phyloP scores from a whole-genome alignment of 2,329 filamentous ascomycete genomes.

The Sordariomycetes sp. region DNA sequence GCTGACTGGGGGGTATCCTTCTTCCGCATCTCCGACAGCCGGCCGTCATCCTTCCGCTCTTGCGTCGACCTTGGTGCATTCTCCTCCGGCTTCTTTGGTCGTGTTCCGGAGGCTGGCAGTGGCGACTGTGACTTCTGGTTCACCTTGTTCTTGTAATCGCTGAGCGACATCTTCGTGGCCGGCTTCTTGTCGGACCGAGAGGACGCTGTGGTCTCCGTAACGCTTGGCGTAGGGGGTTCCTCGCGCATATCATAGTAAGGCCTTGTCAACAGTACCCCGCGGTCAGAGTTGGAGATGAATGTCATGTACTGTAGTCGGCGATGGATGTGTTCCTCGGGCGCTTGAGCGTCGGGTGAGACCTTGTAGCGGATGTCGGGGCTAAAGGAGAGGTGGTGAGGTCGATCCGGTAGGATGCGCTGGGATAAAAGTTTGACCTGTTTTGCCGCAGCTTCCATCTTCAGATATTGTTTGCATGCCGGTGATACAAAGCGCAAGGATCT shows the following conservation, averaged over 20 bases:
- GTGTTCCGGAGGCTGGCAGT: conserved; percentile 22
- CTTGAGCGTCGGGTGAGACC: conserved; percentile 27
- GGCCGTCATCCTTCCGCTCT: not conserved
- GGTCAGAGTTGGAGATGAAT: conserved; percentile 45
- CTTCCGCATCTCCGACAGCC: not conserved
- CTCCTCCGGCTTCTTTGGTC: conserved; percentile 16
- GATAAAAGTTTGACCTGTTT: conserved; percentile 43
- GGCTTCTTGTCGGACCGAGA: conserved; percentile 35
- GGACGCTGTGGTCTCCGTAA: conserved; percentile 17
- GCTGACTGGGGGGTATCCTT: not conserved
- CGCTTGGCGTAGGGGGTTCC: conserved; percentile 29
- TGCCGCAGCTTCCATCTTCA: conserved; percentile 44
- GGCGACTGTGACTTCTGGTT: conserved; percentile 19
- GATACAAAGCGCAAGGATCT: not conserved
- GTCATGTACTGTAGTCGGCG: conserved; percentile 46
- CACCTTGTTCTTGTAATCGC: conserved; percentile 49
- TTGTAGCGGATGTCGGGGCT: conserved; percentile 36
- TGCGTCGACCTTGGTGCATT: conserved; percentile 4
- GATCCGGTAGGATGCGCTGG: conserved; percentile 39
- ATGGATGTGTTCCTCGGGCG: conserved; percentile 36
- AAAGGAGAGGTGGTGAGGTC: conserved; percentile 42
- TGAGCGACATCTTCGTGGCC: conserved; percentile 40
- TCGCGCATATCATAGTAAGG: conserved; percentile 47
- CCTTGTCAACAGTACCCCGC: conserved; percentile 45
- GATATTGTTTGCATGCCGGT: conserved; percentile 6